These are phyloP conservation scores for Cutaneotrichosporon cutaneum DNA, from an alignment of 1,284 basidiomycete genomes.

Conservation along the genomic window DNA sequence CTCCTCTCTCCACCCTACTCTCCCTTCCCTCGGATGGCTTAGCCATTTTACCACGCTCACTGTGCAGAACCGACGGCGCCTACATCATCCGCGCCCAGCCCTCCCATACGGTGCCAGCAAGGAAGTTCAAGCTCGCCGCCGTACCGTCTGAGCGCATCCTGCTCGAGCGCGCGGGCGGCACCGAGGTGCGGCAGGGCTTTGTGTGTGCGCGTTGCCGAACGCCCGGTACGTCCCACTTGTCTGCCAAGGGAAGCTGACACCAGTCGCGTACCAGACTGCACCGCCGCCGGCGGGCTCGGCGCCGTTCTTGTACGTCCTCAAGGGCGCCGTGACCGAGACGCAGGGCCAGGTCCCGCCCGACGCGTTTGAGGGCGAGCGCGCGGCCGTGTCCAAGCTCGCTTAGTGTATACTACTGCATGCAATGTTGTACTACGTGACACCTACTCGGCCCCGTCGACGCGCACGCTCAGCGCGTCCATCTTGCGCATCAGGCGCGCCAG, in stretches of 20 bases:
- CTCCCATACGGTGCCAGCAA: constrained; percentile 33
- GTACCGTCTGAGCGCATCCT: constrained; percentile 42
- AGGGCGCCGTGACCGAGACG: constrained; percentile 52
- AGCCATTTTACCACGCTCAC: too few relatives aligned
- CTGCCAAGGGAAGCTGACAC: constrained; percentile 1
- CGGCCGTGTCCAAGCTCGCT: constrained; percentile 5
- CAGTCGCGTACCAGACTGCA: constrained; percentile 51
- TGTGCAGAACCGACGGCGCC: constrained; percentile 47
- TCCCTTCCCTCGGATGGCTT: too few relatives aligned
- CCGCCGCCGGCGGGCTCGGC: constrained; percentile 45
- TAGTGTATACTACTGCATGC: constrained; percentile 12
- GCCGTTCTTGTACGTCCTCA: constrained; percentile 49
- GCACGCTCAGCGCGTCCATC: constrained; percentile 39
- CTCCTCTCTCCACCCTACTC: neutral
- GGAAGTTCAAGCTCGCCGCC: constrained; percentile 54
- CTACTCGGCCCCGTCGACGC: constrained; percentile 28
- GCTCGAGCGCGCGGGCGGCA: constrained; percentile 39
- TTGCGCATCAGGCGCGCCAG: constrained; percentile 37
- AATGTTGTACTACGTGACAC: constrained; percentile 18
- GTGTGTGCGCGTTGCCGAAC: constrained; percentile 49
- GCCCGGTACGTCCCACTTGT: constrained; percentile 33
- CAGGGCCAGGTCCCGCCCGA: constrained; percentile 53
- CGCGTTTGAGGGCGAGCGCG: constrained; percentile 52
- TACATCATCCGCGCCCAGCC: constrained; percentile 47
- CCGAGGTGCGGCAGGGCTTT: constrained; percentile 49